Evolutionary conservation across 352 stramenopile species (phyloP).

Genomic region (Pythium volutum): DNA sequence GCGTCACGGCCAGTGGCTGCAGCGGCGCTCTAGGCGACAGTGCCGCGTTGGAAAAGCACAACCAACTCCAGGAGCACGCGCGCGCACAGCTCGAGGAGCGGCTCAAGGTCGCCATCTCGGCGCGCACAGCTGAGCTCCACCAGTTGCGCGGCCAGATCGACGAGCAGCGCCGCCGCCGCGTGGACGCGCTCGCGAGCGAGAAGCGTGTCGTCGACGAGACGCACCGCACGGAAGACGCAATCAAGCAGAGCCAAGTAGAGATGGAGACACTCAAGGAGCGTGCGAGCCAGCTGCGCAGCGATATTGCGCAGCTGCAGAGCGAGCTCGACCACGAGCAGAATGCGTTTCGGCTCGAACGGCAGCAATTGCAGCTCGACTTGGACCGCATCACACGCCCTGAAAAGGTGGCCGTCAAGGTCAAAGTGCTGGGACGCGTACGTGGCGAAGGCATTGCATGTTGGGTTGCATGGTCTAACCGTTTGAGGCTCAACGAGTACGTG

Average conservation of each 20-base stretch:
- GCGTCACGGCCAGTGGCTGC: not conserved
- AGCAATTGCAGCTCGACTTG: constrained; percentile 44
- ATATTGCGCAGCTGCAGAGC: constrained; percentile 39
- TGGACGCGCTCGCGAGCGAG: constrained; percentile 43
- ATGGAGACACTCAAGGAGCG: constrained; percentile 42
- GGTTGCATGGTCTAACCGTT: not conserved
- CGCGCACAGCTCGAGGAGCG: constrained; percentile 80
- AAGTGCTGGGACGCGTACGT: constrained; percentile 27
- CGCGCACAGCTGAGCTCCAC: constrained; percentile 54
- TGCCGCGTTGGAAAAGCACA: constrained; percentile 26
- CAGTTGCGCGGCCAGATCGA: constrained; percentile 46
- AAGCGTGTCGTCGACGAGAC: constrained; percentile 44
- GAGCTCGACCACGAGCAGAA: constrained; percentile 49
- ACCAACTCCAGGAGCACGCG: constrained; percentile 41
- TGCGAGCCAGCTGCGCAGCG: constrained; percentile 29
- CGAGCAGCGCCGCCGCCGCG: constrained; percentile 34
- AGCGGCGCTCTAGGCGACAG: constrained; percentile 20
- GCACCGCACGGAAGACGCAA: constrained; percentile 30
- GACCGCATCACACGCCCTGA: constrained; percentile 44
- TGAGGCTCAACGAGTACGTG: too few species aligned
- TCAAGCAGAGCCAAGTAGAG: constrained; percentile 35
- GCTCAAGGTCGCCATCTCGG: constrained; percentile 37
- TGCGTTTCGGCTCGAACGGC: constrained; percentile 44
- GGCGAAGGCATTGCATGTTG: not conserved
- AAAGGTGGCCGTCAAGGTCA: constrained; percentile 33